Evolutionary conservation across 1,284 basidiomycete genomes (phyloP).

Genomic region (Ustilago trichophora): DNA sequence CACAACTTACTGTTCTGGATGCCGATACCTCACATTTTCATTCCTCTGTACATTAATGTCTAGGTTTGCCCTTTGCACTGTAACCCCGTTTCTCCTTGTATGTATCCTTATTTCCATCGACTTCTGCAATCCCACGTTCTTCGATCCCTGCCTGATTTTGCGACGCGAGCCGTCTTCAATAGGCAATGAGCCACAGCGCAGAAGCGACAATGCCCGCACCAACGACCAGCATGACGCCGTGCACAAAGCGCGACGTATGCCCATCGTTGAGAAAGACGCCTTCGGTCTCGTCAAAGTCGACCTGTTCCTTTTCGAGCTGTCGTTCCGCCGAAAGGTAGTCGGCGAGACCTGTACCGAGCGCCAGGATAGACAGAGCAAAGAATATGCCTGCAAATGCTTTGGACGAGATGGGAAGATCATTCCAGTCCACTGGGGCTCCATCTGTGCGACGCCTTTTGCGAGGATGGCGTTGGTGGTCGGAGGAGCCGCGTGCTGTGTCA

Average conservation of each 20-base stretch:
- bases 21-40: too few relatives aligned
- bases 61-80: neutral
- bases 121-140: too few relatives aligned
- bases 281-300: constrained; percentile 44
- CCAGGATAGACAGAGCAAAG: constrained; percentile 18
- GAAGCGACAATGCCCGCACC: constrained; percentile 27
- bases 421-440: constrained; percentile 21
- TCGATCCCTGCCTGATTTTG: too few relatives aligned
- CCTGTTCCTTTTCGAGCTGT: constrained; percentile 35
- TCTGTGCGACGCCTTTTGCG: neutral
- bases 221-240: constrained; percentile 25
- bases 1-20: too few relatives aligned
- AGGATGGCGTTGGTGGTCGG: neutral
- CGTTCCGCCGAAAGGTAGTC: constrained; percentile 31
- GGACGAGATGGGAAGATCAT: constrained; percentile 17
- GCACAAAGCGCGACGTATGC: constrained; percentile 20
- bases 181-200: constrained; percentile 24
- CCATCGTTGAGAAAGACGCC: constrained; percentile 38
- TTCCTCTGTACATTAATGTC: constrained; percentile 1
- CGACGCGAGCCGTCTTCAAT: too few relatives aligned
- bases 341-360: constrained; percentile 12
- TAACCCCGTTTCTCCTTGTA: neutral
- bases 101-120: neutral
- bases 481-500: too few relatives aligned
- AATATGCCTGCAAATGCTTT: constrained; percentile 28